Percentiles rank a stretch among this genome's conserved stretches.
phyloP scores from a whole-genome alignment of 2,329 filamentous ascomycete genomes.

The Zymoseptoria ardabiliae region DNA sequence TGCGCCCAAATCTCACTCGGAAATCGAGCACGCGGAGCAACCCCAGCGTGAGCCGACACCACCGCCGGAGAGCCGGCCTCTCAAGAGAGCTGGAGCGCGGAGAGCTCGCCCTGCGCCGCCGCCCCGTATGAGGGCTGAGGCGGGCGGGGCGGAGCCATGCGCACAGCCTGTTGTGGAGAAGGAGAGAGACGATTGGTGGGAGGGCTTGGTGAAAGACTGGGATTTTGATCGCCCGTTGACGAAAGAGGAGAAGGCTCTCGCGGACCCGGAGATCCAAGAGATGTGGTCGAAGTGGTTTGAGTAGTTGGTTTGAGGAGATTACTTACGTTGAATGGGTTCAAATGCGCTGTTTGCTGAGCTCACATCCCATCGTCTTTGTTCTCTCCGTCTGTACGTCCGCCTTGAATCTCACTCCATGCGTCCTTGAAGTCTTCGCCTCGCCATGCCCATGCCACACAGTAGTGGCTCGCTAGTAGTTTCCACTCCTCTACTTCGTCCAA shows the following conservation, averaged over 20 bases:
- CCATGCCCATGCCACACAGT: constrained; percentile 85
- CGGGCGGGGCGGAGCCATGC: not conserved
- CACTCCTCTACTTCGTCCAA: constrained; percentile 95
- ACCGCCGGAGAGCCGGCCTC: not conserved
- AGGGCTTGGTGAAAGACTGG: not conserved
- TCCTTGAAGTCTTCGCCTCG: constrained; percentile 36
- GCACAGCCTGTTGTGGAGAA: not conserved
- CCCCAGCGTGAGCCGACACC: not conserved
- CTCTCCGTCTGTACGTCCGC: constrained; percentile 13
- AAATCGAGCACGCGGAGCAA: not conserved
- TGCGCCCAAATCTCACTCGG: not conserved
- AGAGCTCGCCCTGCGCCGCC: not conserved
- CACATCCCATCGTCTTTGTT: constrained; percentile 14
- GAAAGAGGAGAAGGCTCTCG: not conserved
- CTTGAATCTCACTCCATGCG: constrained; percentile 20
- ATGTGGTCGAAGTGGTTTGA: not conserved
- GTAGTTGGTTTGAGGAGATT: not conserved
- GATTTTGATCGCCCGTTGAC: not conserved
- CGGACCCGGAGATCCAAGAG: not conserved
- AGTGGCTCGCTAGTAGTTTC: constrained; percentile 78
- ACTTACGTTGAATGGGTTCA: not conserved
- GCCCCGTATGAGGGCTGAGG: not conserved
- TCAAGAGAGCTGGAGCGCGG: not conserved
- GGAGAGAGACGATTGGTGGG: not conserved
- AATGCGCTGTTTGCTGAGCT: no score